Evolutionary conservation across 2,329 filamentous ascomycete genomes (phyloP).

Genomic region (Orbilia javanica): DNA sequence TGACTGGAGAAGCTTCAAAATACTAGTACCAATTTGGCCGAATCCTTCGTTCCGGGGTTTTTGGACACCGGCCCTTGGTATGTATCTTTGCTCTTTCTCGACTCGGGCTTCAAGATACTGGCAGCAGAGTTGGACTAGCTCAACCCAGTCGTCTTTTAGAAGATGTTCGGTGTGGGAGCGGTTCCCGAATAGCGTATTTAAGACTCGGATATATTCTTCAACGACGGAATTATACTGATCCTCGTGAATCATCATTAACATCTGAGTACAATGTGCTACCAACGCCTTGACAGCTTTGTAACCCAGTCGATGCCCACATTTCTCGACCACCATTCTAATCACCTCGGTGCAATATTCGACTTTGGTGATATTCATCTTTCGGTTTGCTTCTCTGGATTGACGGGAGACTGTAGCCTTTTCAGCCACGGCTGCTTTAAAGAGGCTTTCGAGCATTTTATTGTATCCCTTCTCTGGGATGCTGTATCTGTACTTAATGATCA

Average conservation of each 20-base stretch:
- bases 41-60: conserved; percentile 64
- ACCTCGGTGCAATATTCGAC: conserved; percentile 78
- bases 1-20: conserved; percentile 75
- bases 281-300: conserved; percentile 82
- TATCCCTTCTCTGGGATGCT: conserved; percentile 80
- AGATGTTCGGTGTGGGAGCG: conserved; percentile 85
- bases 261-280: conserved; percentile 83
- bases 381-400: conserved; percentile 69
- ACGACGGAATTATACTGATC: conserved; percentile 77
- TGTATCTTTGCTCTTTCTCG: conserved; percentile 18
- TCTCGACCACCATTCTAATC: conserved; percentile 78
- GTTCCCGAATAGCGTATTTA: conserved; percentile 78
- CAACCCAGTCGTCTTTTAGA: conserved; percentile 75
- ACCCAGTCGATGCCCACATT: conserved; percentile 77
- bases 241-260: conserved; percentile 74
- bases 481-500: conserved; percentile 53
- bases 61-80: conserved; percentile 42
- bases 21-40: conserved; percentile 67
- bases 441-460: conserved; percentile 81
- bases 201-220: conserved; percentile 81
- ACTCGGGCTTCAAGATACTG: conserved; percentile 40
- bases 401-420: conserved; percentile 77
- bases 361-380: conserved; percentile 70
- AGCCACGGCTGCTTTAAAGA: conserved; percentile 77
- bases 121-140: conserved; percentile 77